Evolutionary conservation across 2,329 filamentous ascomycete species (phyloP).

Genomic region (Lecanosticta acicola): DNA sequence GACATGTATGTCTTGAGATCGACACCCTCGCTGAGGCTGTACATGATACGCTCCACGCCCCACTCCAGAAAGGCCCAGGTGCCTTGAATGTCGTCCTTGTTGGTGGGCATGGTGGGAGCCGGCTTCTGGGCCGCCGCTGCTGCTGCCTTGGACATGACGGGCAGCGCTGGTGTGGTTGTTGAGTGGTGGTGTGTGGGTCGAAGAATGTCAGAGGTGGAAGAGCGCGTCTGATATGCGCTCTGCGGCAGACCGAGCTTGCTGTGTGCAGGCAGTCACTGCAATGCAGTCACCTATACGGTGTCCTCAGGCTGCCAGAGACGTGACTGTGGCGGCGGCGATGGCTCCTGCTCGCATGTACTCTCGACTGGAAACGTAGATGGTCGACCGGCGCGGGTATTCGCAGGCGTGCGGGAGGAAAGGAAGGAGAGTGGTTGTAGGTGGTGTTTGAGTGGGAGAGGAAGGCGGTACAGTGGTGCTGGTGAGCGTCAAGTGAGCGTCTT

Average conservation of each 20-base stretch:
- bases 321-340: not conserved
- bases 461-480: not conserved
- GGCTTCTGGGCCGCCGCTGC: conserved; percentile 11
- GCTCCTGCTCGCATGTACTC: not conserved
- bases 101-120: conserved; percentile 31
- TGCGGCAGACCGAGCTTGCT: not conserved
- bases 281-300: not conserved
- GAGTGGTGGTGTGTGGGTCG: conserved; percentile 2
- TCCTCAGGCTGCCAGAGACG: not conserved
- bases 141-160: conserved; percentile 24
- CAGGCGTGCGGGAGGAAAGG: not conserved
- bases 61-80: conserved; percentile 79
- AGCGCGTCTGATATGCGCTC: not conserved
- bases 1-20: conserved; percentile 98
- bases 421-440: not conserved
- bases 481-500: not conserved
- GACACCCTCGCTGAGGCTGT: conserved; percentile 82
- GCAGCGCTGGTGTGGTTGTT: conserved; percentile 3
- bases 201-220: not conserved
- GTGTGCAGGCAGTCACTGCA: not conserved
- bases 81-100: conserved; percentile 36
- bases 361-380: no score
- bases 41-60: conserved; percentile 90
- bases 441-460: not conserved
- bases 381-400: no score